These are phyloP conservation scores for Peronospora destructor DNA, from an alignment of 352 stramenopile species.

Conservation along the genomic window DNA sequence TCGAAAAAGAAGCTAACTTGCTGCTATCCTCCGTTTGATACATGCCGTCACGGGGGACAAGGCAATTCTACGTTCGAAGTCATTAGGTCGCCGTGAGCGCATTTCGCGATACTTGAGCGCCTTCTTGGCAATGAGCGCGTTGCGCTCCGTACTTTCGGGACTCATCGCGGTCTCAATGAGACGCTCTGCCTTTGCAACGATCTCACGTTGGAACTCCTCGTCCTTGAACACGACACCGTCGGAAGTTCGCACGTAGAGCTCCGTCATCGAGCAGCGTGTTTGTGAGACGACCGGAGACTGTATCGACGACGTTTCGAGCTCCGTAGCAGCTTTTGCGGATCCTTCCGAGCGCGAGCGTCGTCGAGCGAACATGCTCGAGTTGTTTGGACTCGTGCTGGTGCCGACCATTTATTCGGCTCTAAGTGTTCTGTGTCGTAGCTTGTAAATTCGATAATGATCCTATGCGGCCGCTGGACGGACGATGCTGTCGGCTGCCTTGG, in stretches of 20 bases:
- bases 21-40: background rate
- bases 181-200: constrained; percentile 21
- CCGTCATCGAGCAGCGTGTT: constrained; percentile 10
- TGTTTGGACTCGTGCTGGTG: background rate
- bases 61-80: background rate
- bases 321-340: constrained; percentile 8
- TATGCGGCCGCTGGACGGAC: background rate
- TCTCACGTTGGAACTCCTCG: constrained; percentile 27
- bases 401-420: constrained; percentile 6
- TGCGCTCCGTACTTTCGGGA: constrained; percentile 26
- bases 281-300: constrained; percentile 1
- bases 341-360: constrained; percentile 23
- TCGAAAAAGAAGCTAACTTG: background rate
- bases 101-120: constrained; percentile 30
- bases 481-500: background rate
- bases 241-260: constrained; percentile 24
- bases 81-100: constrained; percentile 17
- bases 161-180: constrained; percentile 22
- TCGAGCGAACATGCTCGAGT: constrained; percentile 4
- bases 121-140: constrained; percentile 30
- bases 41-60: background rate
- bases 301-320: constrained; percentile 4
- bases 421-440: background rate
- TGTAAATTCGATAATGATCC: constrained; percentile 24
- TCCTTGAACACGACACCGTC: constrained; percentile 28